These are phyloP conservation scores for Termitomyces titanicus DNA, from an alignment of 768 basidiomycete species.

Conservation along the genomic window DNA sequence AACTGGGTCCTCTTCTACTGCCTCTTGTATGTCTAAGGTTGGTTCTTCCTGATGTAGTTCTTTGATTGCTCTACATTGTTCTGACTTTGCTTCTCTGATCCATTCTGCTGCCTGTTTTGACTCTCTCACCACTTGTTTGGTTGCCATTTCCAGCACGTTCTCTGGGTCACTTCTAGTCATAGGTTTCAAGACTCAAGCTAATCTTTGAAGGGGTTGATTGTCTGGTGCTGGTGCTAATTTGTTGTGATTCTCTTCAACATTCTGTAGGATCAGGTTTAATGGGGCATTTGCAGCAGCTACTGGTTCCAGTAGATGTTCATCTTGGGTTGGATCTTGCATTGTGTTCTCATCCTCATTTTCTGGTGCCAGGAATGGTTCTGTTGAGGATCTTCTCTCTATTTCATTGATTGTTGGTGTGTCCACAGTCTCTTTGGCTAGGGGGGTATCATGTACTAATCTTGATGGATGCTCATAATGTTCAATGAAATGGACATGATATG, in stretches of 20 bases:
- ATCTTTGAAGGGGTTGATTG: neutral
- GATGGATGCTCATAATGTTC: neutral
- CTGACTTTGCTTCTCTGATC: neutral
- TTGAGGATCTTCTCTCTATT: neutral
- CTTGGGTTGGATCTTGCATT: too few relatives aligned
- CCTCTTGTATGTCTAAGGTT: neutral
- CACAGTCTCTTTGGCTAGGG: neutral
- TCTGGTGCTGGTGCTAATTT: neutral
- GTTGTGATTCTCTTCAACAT: neutral
- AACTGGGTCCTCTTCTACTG: neutral
- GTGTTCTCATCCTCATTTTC: neutral
- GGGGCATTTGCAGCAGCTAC: neutral
- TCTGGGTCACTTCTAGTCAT: neutral
- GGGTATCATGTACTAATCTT: neutral
- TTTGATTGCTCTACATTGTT: neutral
- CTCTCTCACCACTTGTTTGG: neutral
- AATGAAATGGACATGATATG: too few relatives aligned
- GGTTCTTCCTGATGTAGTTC: neutral
- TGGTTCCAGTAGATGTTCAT: neutral
- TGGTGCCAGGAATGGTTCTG: neutral
- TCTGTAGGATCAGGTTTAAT: neutral
- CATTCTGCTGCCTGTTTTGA: too few relatives aligned
- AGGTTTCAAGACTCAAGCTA: neutral
- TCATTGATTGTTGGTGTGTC: neutral
- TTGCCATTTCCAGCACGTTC: neutral